Conservation (phyloP, 2,329 filamentous ascomycete species). For the Helotiales sp. region DNA sequence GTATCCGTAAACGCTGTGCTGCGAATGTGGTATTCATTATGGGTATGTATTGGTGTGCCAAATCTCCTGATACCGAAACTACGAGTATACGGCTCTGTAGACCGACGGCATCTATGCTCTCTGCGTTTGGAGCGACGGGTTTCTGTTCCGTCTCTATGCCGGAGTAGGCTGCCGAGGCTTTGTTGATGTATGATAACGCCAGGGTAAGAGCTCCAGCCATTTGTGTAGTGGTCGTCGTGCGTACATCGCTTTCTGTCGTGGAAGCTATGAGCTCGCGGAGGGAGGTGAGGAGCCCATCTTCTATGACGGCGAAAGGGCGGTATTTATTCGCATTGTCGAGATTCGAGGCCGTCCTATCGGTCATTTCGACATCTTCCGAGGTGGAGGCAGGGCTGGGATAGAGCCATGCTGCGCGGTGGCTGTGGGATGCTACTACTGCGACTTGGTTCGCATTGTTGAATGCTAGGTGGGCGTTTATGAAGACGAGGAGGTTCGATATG, state of each 20-base stretch:
- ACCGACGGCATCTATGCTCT: conserved; percentile 46
- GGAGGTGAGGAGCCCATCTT: conserved; percentile 77
- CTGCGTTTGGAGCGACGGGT: conserved; percentile 29
- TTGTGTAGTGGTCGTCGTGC: conserved; percentile 76
- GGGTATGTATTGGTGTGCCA: conserved; percentile 90
- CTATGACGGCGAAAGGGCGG: conserved; percentile 86
- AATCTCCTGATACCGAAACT: conserved; percentile 83
- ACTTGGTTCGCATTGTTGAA: conserved; percentile 94
- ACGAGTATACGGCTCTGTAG: conserved; percentile 86
- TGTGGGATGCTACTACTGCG: conserved; percentile 87
- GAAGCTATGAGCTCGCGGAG: conserved; percentile 73
- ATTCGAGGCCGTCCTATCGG: conserved; percentile 45
- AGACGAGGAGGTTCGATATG: conserved; percentile 88
- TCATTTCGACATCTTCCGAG: conserved; percentile 64
- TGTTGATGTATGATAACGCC: conserved; percentile 89
- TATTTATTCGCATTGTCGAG: conserved; percentile 78
- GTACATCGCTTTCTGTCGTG: conserved; percentile 69
- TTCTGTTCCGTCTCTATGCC: conserved; percentile 44
- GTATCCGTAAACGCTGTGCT: conserved; percentile 83
- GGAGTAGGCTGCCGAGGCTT: conserved; percentile 51
- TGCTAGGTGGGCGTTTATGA: conserved; percentile 94
- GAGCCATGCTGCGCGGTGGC: conserved; percentile 84
- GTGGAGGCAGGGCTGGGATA: conserved; percentile 65
- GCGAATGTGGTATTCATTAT: conserved; percentile 99
- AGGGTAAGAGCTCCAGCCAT: conserved; percentile 90